Conservation (phyloP, 139 green algal species). For the Chlorella sp. region DNA sequence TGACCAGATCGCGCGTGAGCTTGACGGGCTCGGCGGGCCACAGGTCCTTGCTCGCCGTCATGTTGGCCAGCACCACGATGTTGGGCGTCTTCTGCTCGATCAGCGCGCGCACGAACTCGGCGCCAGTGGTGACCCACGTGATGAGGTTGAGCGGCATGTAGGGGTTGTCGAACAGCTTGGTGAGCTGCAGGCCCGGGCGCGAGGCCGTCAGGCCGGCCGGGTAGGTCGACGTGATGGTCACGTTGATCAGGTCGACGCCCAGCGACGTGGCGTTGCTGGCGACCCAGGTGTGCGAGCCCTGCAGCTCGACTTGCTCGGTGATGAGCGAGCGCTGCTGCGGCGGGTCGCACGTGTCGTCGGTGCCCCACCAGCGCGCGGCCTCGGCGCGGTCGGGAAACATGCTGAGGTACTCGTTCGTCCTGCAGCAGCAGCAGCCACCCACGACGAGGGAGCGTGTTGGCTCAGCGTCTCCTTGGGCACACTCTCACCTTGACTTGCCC, state of each 20-base stretch:
- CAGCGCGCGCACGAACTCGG: neutral
- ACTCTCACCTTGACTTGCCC: neutral
- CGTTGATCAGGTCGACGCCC: neutral
- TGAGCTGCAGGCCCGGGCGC: neutral
- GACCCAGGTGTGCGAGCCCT: neutral
- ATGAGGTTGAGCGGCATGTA: conserved; percentile 1
- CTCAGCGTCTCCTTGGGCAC: neutral
- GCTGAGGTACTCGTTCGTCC: neutral
- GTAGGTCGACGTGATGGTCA: neutral
- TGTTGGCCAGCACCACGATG: neutral
- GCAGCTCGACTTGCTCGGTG: conserved; percentile 2
- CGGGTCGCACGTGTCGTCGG: neutral
- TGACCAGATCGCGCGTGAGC: conserved; percentile 3
- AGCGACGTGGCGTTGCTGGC: neutral
- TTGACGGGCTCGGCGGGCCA: neutral
- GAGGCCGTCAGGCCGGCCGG: neutral
- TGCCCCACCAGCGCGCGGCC: neutral
- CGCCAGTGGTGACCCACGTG: neutral
- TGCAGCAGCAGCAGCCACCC: neutral
- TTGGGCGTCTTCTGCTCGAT: neutral
- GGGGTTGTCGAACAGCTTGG: neutral
- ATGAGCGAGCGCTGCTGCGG: conserved; percentile 9
- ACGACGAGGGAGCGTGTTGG: neutral
- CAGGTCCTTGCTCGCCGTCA: neutral
- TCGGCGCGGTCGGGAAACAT: neutral